phyloP scores from a whole-genome alignment of 1,284 basidiomycete genomes.

The Amylostereum chailletii region DNA sequence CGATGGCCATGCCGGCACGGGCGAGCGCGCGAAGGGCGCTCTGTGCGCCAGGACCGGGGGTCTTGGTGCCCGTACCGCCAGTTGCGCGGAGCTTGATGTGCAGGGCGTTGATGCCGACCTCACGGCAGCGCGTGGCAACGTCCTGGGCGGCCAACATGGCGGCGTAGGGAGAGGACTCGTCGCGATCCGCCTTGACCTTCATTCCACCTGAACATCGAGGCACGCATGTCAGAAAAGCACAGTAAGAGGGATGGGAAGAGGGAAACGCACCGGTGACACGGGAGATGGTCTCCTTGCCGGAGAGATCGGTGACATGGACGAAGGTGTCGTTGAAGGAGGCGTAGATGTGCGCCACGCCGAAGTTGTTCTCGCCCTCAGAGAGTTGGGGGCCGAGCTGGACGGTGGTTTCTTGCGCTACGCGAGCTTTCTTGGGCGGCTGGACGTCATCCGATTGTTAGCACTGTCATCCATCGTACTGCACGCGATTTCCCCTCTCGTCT shows the following conservation, averaged over 20 bases:
- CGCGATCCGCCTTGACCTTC: slow-evolving; percentile 99
- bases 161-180: slow-evolving; percentile 98
- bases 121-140: slow-evolving; percentile 92
- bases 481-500: no score
- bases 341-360: slow-evolving; percentile 95
- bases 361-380: slow-evolving; percentile 91
- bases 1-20: slow-evolving; percentile 98
- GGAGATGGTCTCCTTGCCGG: slow-evolving; percentile 97
- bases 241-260: background rate
- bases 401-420: slow-evolving; percentile 71
- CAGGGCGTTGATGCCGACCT: slow-evolving; percentile 96
- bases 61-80: slow-evolving; percentile 98
- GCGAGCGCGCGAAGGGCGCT: slow-evolving; percentile 97
- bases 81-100: slow-evolving; percentile 98
- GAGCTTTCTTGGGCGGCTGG: slow-evolving; percentile 74
- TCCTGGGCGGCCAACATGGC: slow-evolving; percentile 99
- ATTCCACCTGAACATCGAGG: slow-evolving; percentile 65
- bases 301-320: slow-evolving; percentile 98
- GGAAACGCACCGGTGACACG: slow-evolving; percentile 82
- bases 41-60: slow-evolving; percentile 97
- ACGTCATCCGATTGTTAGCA: slow-evolving; percentile 32
- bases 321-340: slow-evolving; percentile 99
- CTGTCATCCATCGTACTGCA: slow-evolving; percentile 26
- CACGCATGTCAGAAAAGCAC: background rate
- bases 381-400: slow-evolving; percentile 91